Base-by-base conservation (phyloP, 768 basidiomycete genomes). In the Psilocybe cubensis region DNA sequence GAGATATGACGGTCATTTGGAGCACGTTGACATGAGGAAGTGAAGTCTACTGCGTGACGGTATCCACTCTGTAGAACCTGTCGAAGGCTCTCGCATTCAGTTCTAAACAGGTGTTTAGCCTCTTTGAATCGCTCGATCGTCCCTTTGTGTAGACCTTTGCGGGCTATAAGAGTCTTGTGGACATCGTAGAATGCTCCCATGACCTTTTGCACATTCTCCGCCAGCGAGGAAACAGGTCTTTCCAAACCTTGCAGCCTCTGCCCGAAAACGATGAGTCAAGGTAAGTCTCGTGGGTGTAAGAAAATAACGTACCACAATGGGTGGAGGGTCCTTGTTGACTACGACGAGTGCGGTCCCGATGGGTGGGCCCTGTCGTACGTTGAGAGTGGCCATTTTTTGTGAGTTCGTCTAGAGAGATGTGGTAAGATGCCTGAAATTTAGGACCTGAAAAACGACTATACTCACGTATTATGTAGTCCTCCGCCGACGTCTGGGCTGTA, bases 131-230 rank as follows among this genome's bases (percentile, higher is more conserved):
- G 48, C 12, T 58, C 60, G 18, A 67, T 42, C 10, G 48, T 58
- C n/a, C 17, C 29, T 23, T 52, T 63, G 9, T 54, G 29, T 24
- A 41, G 35, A 17, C 52, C 63, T 46, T 49, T 63, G 44, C 38
- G 33, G 33, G 52, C 48, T 27, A 57, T 17, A 20, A 66, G 50
- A 29, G 52, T 52, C 47, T 50, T 54, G 28, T 67, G 66, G 25
- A 67, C 57, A 25, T 60, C 60, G 58, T 61, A 65, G 43, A 63
- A 63, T 56, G 62, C 53, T 5, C 54, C 51, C 60, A 61, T 57
- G 2, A 57, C 57, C 41, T 57, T 59, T 17, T 63, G 63, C 2
- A 65, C 56, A 45, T 59, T 57, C 21, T 65, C 60, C 8, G 62
- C 58, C 4, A 67, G 57, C 21, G 41, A 57, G n/a, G 54, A 52